Evolutionary conservation across 768 basidiomycete species (phyloP), one percentile per base, ranked within the genome.

Genomic region (Termitomyces sp.): DNA sequence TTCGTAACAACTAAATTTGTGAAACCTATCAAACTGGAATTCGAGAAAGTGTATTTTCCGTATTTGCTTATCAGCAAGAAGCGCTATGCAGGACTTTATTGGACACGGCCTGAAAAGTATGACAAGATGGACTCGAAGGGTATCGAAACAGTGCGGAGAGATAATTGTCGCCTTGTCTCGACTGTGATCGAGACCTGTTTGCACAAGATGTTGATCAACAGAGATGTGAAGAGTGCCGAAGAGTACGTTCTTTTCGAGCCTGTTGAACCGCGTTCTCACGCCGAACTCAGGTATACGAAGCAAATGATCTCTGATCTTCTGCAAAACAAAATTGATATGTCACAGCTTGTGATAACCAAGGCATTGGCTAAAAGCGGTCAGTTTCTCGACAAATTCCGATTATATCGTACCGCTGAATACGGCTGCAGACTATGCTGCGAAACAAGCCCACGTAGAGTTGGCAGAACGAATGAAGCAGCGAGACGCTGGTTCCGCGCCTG

Each of bases 61-160:
- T 99, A 98, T 74, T 76, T 99, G 57, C 87, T 99, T 53, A 99
- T 99, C 76, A 98, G 81, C 82, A 99, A 99, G 78, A 99, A 99
- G 76, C 88, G 97, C 49, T 99, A 99, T 74, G 97, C 97, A 2
- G 97, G 97, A 7, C 76, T 98, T 60, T 98, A 99, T 71, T 99
- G 97, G 97, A 98, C 97, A 1, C 88, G 86, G 65, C 78, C 89
- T 13, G 96, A 98, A 45, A 97, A 94, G 71, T 96, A 92, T 67
- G 97, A 99, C 74, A 98, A 98, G 78, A 98, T 98, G 97, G 97
- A 99, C 67, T 91, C 96, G 2, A 99, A 99, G 77, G 97, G 97
- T 70, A 98, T 99, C 60, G 97, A 99, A 96, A 98, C 97, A 46
- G 97, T 99, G 51, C 89, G 97, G 66, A 85, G 97, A 73, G 97